Percentiles rank a stretch among this genome's conserved stretches.
Evolutionary conservation across 2,329 filamentous ascomycete species (phyloP).

Genomic region (Colletotrichum destructivum): DNA sequence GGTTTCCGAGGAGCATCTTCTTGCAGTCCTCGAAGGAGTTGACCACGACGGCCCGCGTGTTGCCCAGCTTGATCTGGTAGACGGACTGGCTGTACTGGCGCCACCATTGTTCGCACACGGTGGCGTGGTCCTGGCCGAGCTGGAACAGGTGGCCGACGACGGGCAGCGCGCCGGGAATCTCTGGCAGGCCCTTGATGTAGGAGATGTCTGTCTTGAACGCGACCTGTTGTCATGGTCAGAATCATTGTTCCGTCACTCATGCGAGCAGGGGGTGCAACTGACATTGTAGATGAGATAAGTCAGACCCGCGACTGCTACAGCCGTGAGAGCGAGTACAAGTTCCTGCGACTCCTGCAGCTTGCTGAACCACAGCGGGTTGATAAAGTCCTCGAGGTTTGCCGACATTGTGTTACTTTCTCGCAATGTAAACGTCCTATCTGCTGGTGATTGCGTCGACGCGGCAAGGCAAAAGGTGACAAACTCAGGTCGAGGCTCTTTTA

Average conservation of each 20-base stretch:
- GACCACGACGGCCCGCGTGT: constrained; percentile 79
- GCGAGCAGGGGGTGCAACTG: neutral
- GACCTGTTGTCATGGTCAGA: constrained; percentile 32
- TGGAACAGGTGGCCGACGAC: constrained; percentile 76
- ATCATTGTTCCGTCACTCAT: neutral
- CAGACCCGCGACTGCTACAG: neutral
- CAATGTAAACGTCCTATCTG: neutral
- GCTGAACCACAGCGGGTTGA: neutral
- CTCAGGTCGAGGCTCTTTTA: neutral
- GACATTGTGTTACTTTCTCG: neutral
- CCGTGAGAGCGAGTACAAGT: neutral
- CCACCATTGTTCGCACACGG: constrained; percentile 69
- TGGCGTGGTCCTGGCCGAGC: constrained; percentile 71
- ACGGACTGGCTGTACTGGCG: constrained; percentile 72
- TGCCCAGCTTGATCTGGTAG: constrained; percentile 79
- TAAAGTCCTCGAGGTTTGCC: neutral
- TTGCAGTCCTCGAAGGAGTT: constrained; percentile 84
- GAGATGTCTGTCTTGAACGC: constrained; percentile 68
- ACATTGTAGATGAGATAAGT: neutral
- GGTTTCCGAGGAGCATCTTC: constrained; percentile 83
- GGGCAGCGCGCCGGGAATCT: constrained; percentile 71
- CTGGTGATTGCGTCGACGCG: neutral
- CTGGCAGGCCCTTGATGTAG: constrained; percentile 73
- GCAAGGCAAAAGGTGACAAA: neutral
- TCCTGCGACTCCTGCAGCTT: neutral